Percentiles rank a stretch among this genome's conserved stretches.
phyloP scores from a whole-genome alignment of 2,329 filamentous ascomycete species.

The Aureobasidium subglaciale region DNA sequence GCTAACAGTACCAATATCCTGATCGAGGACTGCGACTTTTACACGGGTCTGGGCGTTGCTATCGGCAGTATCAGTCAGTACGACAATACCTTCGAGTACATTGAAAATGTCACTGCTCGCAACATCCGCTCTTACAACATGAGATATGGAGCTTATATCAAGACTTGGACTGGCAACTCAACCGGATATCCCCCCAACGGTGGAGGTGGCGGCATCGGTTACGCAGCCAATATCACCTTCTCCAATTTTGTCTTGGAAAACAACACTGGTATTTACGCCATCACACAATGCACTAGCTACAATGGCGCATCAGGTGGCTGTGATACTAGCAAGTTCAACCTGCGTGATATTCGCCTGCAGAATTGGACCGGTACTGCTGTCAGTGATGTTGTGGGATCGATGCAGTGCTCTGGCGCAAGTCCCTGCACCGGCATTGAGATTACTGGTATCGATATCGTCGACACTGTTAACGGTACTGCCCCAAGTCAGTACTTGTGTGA shows the following conservation, averaged over 20 bases:
- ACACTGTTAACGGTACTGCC: slow-evolving; percentile 18
- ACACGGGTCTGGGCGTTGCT: slow-evolving; percentile 47
- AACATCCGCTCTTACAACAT: slow-evolving; percentile 44
- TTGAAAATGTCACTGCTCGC: slow-evolving; percentile 43
- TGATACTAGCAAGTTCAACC: slow-evolving; percentile 31
- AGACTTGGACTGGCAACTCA: slow-evolving; percentile 51
- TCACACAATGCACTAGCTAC: slow-evolving; percentile 26
- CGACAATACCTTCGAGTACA: slow-evolving; percentile 39
- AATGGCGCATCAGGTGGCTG: slow-evolving; percentile 22
- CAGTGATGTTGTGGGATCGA: slow-evolving; percentile 19
- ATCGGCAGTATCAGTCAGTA: slow-evolving; percentile 54
- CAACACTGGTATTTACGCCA: slow-evolving; percentile 19
- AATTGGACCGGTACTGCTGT: slow-evolving; percentile 26
- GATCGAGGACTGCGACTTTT: slow-evolving; percentile 44
- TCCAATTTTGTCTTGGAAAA: slow-evolving; percentile 26
- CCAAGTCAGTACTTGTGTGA: slow-evolving; percentile 22
- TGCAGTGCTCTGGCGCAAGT: slow-evolving; percentile 25
- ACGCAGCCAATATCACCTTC: slow-evolving; percentile 32
- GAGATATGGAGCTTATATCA: slow-evolving; percentile 45
- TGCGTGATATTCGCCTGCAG: slow-evolving; percentile 26
- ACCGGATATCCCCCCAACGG: slow-evolving; percentile 44
- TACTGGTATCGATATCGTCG: slow-evolving; percentile 18
- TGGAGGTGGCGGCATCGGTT: slow-evolving; percentile 49
- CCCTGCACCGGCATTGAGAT: slow-evolving; percentile 25
- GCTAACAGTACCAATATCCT: slow-evolving; percentile 50